Conservation (phyloP, 441 rosid species). For the Arabidopsis lyrata region DNA sequence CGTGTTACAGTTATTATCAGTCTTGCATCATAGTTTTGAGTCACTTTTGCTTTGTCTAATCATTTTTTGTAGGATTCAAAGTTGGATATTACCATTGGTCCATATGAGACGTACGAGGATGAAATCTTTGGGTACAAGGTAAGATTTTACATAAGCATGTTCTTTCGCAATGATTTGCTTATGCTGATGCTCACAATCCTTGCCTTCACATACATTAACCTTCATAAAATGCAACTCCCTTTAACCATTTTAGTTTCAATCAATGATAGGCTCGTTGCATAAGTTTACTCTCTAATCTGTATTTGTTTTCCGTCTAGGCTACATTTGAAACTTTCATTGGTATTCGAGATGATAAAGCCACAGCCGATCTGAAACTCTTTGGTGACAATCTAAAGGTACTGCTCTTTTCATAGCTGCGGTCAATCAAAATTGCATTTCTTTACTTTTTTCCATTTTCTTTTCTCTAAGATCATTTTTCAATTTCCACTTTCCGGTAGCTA, state of each 20-base stretch:
- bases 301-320: constrained; percentile 51
- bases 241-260: background rate
- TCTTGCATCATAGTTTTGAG: background rate
- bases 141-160: constrained; percentile 14
- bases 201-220: background rate
- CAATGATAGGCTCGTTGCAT: too few relatives aligned
- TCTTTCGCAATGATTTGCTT: constrained; percentile 10
- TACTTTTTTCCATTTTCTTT: background rate
- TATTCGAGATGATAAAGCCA: constrained; percentile 83
- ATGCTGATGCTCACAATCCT: constrained; percentile 1
- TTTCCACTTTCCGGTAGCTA: constrained; percentile 51
- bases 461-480: constrained; percentile 31
- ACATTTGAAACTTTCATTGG: constrained; percentile 92
- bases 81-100: constrained; percentile 94
- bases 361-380: constrained; percentile 85
- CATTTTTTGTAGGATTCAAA: constrained; percentile 70
- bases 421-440: constrained; percentile 21
- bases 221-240: constrained; percentile 1
- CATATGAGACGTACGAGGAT: constrained; percentile 96
- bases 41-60: background rate
- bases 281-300: constrained; percentile 11
- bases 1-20: constrained; percentile 1
- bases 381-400: constrained; percentile 86
- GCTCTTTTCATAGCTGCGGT: constrained; percentile 20
- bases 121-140: constrained; percentile 92